Evolutionary conservation across 2,329 filamentous ascomycete genomes (phyloP), one percentile per base, ranked within the genome.

Genomic region (Fusarium beomiforme): DNA sequence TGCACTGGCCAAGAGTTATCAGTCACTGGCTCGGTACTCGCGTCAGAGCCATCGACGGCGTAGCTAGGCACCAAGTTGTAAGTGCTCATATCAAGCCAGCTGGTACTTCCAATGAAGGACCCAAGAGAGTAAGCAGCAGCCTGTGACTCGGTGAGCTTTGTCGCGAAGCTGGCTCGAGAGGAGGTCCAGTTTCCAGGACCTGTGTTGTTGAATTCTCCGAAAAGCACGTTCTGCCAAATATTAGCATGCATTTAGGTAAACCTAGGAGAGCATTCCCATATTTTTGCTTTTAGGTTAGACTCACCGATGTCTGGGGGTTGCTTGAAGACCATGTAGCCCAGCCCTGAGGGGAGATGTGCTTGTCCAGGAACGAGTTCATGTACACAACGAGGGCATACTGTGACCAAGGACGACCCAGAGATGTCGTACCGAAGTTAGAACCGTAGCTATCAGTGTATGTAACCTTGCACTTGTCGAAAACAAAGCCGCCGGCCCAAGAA

Each of bases 131-230:
- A 75, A 8, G 62, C 26, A 5, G 65, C 49, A 16, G 65, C 70
- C 43, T 74, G 72, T 12, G 70, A 53, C 37, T 75, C 70, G 0
- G 62, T 74, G 17, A 75, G 53, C 21, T 71, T 67, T 12, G 73
- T 75, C 2, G 73, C 73, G 16, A 75, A 75, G 33, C 58, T 74
- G 6, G 65, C 73, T 12, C 73, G 23, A 14, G 73, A 75, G 1
- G 60, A 47, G 0, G 70, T 72, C 73, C 73, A 75, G 24, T 74
- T 75, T 14, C 73, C 73, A 2, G 70, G 70, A 2, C 90, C 90
- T 3, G 83, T 84, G 77, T 92, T 92, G 41, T 75, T 81, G 72
- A 86, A 91, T 80, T 91, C 90, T 10, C 80, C 86, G 70, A 87
- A 91, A 36, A 82, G 77, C 5, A 90, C 86, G 50, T 21, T 84